Base-by-base conservation (phyloP, 2,329 filamentous ascomycete genomes). In the Pseudogymnoascus sp. region DNA sequence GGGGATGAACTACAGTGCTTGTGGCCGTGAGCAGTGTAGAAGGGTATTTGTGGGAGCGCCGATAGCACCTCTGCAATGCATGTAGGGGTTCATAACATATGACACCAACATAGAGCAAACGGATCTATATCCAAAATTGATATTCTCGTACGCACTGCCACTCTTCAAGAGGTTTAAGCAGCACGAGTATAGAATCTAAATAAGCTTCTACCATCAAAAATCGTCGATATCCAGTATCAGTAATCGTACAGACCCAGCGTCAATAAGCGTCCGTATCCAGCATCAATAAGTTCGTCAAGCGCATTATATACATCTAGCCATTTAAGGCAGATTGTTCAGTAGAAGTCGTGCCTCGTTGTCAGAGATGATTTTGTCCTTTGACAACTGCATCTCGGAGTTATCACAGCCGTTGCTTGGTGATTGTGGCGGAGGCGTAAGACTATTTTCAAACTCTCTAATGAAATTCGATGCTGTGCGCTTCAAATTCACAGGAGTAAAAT, bases 371-470 rank as follows among this genome's bases (percentile, higher is more conserved):
- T 56, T 56, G 10, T 56, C 28, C 28, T 56, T 56, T 3, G 50
- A 34, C 16, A 56, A 18, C n/a, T 36, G 50, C 50, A 12, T 36
- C 16, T 12, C n/a, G 11, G 50, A 5, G 10, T 56, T 36, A 10
- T 18, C 16, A 10, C 21, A 16, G 28, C 50, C n/a, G 28, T 74
- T 73, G 50, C 4, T 56, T 5, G 50, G 50, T 21, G 50, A 56
- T 34, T 56, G 50, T 3, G 75, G 70, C 0, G 82, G 78, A 36
- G 85, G 80, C 1, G 83, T 85, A 12, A 93, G 78, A 68, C 84
- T 90, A 74, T 86, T 90, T 78, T 97, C 93, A 90, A 91, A 96
- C 73, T 96, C 92, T 67, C 87, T 89, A 85, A 97, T 91, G 64
- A 96, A 81, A 66, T 89, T 89, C 37, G 87, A 89, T n/a, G 93